Base-by-base conservation (phyloP, 306 rosid species). In the Citrullus mucosospermus region DNA sequence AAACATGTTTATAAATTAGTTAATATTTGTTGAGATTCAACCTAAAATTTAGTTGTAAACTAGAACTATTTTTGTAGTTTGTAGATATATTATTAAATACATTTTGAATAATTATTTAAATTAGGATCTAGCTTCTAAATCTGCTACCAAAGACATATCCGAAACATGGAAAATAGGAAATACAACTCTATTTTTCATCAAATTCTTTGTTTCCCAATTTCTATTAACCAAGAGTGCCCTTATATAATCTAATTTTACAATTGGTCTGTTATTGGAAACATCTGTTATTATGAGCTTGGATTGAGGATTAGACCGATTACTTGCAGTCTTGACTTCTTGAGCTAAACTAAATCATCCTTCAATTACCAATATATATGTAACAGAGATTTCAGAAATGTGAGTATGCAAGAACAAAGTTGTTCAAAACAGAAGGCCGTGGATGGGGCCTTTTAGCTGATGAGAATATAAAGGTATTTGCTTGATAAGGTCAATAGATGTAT, bases 371-470 rank as follows among this genome's bases (percentile, higher is more conserved):
- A 25, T 71, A 22, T 22, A 25, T 71, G 86, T 67, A 77, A 81
- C 92, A 94, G 98, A 92, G 86, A 83, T 94, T 92, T 86, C 97
- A 92, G 84, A 94, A 88, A 86, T 84, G 89, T 80, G 94, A 92
- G 85, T 89, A 90, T 86, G 97, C 96, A 39, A 89, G 87, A 90
- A 88, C 93, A 78, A 90, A 87, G 91, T 81, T 94, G 88, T 90
- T 89, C 82, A 87, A 88, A 87, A 94, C 98, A 69, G 96, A 90
- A 75, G 93, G 93, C 76, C 88, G 97, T 68, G 98, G 97, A 62
- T 92, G 97, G 96, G 98, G 98, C 79, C 96, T 94, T 88, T 57
- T 92, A 84, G 92, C 96, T 75, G 93, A 87, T 78, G 91, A 94
- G 86, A 83, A 90, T 79, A 87, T 94, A 60, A 90, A 89, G 97